Base-by-base conservation (phyloP, 108 stramenopile species). In the Discostella stelligeroides region DNA sequence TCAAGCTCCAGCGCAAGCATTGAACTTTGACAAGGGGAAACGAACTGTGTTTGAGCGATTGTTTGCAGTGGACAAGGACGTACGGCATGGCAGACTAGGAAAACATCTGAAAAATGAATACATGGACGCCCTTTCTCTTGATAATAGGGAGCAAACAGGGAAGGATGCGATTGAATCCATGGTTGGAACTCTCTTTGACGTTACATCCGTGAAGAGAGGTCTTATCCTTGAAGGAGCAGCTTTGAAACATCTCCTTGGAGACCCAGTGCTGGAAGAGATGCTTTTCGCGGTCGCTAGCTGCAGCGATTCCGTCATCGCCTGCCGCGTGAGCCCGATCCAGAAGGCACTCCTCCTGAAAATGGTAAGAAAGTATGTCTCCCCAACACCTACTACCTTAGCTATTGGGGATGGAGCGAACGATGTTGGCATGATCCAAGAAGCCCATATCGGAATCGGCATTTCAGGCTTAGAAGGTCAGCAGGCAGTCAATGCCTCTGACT, bases 401-500 rank as follows among this genome's bases (percentile, higher is more conserved):
- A 98, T 98, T 42, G 98, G 98, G 17, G 98, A 98, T 83, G 98
- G 98, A 9, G 96, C 97, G 6, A 98, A 98, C 74, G 98, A 98
- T 72, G 97, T 98, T 38, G 90, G 91, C 30, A 98, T 98, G 98
- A 97, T 98, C 49, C 93, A 96, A 78, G 94, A 92, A 66, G 98
- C 96, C 15, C 87, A 96, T 38, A 88, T 96, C 50, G 98, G 98
- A 48, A 82, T 98, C 46, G 98, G 97, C 30, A 97, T 98, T 63
- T 90, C 87, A 42, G 96, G 98, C n/a, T 80, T 92, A 55, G 98
- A 98, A 77, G 98, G 98, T 8, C 91, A 91, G 59, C 98, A 98
- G 49, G 98, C 98, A n/a, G 96, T 96, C 28, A 98, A 96, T 67
- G 83, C 95, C 10, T 88, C 95, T 55, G 97, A 98, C 66, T 98